Evolutionary conservation across 2,329 filamentous ascomycete species (phyloP), one percentile per base, ranked within the genome.

Genomic region (Aulographum hederae): DNA sequence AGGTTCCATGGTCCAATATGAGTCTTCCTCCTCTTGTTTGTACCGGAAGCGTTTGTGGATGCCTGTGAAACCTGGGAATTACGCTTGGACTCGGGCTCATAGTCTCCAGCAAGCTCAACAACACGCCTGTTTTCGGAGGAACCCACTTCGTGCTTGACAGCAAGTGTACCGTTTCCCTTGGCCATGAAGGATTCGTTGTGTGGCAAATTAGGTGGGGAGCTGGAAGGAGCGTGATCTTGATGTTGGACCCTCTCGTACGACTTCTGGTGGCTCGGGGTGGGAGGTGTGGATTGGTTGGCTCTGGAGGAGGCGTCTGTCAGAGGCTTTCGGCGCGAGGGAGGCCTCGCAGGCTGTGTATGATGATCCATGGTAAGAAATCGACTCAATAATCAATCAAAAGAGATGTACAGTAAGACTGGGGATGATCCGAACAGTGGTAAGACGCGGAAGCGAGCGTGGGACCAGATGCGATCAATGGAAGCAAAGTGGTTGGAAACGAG

Each of bases 1-100:
- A 98, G 60, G 41, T 86, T 74, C 89, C 89, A 98, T 41, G 86
- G 86, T 0, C 89, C 89, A 44, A 98, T 80, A 44, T 82, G 77
- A 8, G 77, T 80, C 54, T 73, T 73, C 28, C 65, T 57, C 38
- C 65, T 63, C 18, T 46, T 48, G n/a, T 25, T 25, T 8, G 8
- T 25, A n/a, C 8, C 21, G 3, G 60, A 65, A 3, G 61, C 65
- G 30, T 61, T 56, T 2, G 65, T 66, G 4, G 68, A 73, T 1
- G 60, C 53, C 2, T 63, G 67, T 1, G 69, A 72, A 23, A 69
- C 56, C 4, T 61, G 56, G 0, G 66, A 62, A 41, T 60, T 50
- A 30, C 60, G 55, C 42, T 53, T 53, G 16, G 58, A 61, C 14
- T 61, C 56, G 11, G 53, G 50, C 16, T 57, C 50, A 14, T 57